phyloP scores from a whole-genome alignment of 2,329 filamentous ascomycete genomes.

The Didymella arachidicola region DNA sequence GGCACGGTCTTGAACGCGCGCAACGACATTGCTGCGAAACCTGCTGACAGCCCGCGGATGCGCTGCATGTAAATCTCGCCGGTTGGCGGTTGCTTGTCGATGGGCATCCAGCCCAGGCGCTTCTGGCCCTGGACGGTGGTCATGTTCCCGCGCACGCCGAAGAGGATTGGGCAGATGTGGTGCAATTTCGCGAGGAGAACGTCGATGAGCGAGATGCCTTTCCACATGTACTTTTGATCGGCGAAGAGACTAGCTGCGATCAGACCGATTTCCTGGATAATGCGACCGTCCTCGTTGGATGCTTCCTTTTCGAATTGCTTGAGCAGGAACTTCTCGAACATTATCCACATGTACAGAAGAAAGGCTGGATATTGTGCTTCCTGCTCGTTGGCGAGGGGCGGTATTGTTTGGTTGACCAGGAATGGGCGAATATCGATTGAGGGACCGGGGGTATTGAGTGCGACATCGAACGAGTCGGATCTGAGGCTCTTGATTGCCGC shows the following conservation, averaged over 20 bases:
- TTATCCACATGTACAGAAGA: conserved; percentile 74
- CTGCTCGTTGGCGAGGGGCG: conserved; percentile 36
- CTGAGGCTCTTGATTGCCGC: conserved; percentile 40
- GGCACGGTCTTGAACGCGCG: conserved; percentile 70
- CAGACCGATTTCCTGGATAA: conserved; percentile 80
- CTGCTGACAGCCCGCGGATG: conserved; percentile 83
- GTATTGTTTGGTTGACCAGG: conserved; percentile 46
- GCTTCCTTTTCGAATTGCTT: conserved; percentile 62
- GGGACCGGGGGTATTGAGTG: conserved; percentile 35
- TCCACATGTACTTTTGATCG: conserved; percentile 70
- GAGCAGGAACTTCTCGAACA: conserved; percentile 76
- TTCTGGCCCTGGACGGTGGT: conserved; percentile 60
- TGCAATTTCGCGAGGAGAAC: conserved; percentile 89
- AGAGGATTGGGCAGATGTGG: conserved; percentile 81
- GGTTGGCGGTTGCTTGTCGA: conserved; percentile 54
- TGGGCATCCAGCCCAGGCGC: conserved; percentile 43
- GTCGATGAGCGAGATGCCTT: conserved; percentile 74
- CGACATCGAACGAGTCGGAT: conserved; percentile 39
- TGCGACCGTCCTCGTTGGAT: conserved; percentile 47
- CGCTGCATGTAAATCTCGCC: conserved; percentile 75
- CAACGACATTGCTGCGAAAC: conserved; percentile 82
- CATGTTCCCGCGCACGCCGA: conserved; percentile 80
- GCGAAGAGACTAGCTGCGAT: conserved; percentile 79
- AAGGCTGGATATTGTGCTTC: conserved; percentile 55
- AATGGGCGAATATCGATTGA: conserved; percentile 48